phyloP scores from a whole-genome alignment of 768 basidiomycete species.

The Amanita rubescens region DNA sequence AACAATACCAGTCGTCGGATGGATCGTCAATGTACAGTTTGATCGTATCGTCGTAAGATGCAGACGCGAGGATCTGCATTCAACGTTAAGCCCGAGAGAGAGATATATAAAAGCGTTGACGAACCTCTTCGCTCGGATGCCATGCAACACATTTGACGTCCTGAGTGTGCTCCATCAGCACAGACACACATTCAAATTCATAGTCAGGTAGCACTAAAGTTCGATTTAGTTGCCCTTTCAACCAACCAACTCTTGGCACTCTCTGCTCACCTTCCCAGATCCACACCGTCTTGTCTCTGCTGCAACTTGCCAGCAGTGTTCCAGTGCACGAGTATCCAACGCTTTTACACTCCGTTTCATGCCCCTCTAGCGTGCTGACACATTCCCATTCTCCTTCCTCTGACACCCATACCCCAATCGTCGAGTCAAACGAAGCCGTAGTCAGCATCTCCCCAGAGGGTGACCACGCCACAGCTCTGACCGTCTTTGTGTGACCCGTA shows the following conservation, averaged over 20 bases:
- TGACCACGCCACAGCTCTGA: slow-evolving; percentile 82
- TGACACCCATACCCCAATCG: slow-evolving; percentile 87
- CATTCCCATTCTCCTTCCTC: slow-evolving; percentile 83
- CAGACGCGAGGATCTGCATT: slow-evolving; percentile 85
- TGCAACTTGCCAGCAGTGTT: slow-evolving; percentile 85
- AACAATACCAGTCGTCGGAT: slow-evolving; percentile 89
- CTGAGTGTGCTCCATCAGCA: slow-evolving; percentile 94
- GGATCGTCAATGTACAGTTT: slow-evolving; percentile 92
- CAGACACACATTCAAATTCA: slow-evolving; percentile 92
- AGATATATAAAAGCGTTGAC: background rate
- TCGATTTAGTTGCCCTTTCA: too few relatives aligned
- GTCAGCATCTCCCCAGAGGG: slow-evolving; percentile 84
- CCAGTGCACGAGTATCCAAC: slow-evolving; percentile 78
- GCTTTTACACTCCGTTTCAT: slow-evolving; percentile 94
- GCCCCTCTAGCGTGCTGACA: slow-evolving; percentile 80
- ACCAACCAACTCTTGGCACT: background rate
- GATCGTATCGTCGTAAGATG: slow-evolving; percentile 95
- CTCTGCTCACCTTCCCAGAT: slow-evolving; percentile 82
- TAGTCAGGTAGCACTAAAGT: slow-evolving; percentile 68
- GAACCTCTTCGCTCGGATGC: slow-evolving; percentile 93
- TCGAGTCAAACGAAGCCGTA: slow-evolving; percentile 90
- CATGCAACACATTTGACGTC: slow-evolving; percentile 94
- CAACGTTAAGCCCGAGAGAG: background rate
- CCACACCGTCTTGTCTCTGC: slow-evolving; percentile 97
- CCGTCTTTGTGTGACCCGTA: slow-evolving; percentile 84